Evolutionary conservation across 2,329 filamentous ascomycete genomes (phyloP).

Genomic region (Graphilbum ipis-grandicollis): DNA sequence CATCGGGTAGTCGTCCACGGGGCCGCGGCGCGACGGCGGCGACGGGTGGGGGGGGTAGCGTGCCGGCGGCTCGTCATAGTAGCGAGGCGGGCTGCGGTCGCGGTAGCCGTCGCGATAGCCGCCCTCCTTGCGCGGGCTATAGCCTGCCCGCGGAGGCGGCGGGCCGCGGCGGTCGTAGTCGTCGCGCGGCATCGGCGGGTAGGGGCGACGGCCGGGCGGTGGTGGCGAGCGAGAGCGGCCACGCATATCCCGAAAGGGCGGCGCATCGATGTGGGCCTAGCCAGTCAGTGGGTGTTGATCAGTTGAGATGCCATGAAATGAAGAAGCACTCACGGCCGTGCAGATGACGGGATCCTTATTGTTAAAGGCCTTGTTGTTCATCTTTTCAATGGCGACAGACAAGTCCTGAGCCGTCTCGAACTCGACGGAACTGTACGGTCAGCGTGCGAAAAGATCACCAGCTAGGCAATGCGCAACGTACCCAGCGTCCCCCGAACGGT

Average conservation of each 20-base stretch:
- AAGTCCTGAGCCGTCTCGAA: constrained; percentile 88
- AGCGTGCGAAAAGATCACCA: too few species aligned
- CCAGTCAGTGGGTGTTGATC: too few species aligned
- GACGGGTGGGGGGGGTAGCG: constrained; percentile 53
- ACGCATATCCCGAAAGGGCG: constrained; percentile 39
- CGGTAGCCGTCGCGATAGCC: constrained; percentile 59
- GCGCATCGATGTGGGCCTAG: constrained; percentile 1
- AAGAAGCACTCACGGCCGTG: constrained; percentile 50
- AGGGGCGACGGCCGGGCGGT: constrained; percentile 40
- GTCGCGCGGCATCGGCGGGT: constrained; percentile 50
- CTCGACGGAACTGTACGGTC: constrained; percentile 64
- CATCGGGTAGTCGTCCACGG: constrained; percentile 60
- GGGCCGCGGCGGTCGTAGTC: constrained; percentile 70
- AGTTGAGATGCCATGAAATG: too few species aligned
- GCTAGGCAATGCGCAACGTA: too few species aligned
- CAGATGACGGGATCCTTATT: constrained; percentile 73
- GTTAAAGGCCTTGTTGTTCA: constrained; percentile 88
- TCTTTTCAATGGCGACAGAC: constrained; percentile 82
- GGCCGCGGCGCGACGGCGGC: constrained; percentile 42
- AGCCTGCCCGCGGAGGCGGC: constrained; percentile 45
- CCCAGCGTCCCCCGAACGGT: constrained; percentile 76
- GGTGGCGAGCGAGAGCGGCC: constrained; percentile 64
- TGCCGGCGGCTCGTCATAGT: constrained; percentile 73
- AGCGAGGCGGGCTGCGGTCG: constrained; percentile 57
- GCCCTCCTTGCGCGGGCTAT: constrained; percentile 59